Evolutionary conservation across 257 asterid species (phyloP).

Genomic region (Datura wrightii): DNA sequence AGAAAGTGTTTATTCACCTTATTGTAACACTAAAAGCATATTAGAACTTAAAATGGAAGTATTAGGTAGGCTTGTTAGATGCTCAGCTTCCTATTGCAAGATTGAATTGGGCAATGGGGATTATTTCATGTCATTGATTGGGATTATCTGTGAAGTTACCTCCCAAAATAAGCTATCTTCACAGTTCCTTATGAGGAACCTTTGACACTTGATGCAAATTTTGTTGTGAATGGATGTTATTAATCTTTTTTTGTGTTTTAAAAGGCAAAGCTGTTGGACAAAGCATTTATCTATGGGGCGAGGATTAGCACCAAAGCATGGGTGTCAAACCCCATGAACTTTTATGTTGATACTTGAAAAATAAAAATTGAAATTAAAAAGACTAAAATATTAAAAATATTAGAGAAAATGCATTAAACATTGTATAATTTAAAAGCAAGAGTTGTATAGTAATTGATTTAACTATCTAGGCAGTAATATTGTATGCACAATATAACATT

Average conservation of each 20-base stretch:
- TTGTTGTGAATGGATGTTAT: neutral
- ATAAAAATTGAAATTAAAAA: neutral
- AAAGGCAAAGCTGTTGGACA: neutral
- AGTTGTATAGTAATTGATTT: neutral
- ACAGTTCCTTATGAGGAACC: neutral
- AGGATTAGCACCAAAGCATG: neutral
- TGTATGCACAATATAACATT: neutral
- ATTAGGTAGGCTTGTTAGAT: neutral
- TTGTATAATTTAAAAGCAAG: neutral
- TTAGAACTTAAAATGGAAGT: neutral
- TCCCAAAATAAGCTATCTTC: neutral
- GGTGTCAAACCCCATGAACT: neutral
- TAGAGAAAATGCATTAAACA: neutral
- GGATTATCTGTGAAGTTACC: neutral
- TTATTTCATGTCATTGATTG: neutral
- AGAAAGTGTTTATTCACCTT: conserved; percentile 8
- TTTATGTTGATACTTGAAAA: neutral
- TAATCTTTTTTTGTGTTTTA: neutral
- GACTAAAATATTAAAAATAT: neutral
- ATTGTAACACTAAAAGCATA: neutral
- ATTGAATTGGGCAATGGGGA: neutral
- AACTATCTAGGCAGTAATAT: neutral
- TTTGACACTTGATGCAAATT: neutral
- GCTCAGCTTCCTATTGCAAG: neutral
- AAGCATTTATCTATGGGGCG: neutral